Base-by-base conservation (phyloP, 371 early-diverging fungal genomes). In the Saksenaea vasiformis region DNA sequence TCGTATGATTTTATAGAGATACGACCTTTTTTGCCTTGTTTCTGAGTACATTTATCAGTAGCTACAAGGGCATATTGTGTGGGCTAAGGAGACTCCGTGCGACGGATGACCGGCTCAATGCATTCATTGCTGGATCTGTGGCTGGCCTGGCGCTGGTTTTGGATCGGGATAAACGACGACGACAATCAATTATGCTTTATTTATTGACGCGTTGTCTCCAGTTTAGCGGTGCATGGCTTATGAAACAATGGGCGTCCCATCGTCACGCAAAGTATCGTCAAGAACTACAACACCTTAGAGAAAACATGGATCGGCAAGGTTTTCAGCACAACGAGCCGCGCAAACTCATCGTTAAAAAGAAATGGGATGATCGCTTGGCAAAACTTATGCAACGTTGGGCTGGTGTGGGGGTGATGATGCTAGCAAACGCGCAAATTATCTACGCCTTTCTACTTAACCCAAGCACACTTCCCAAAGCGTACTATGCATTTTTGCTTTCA, bases 1-100 rank as follows among this genome's bases (percentile, higher is more conserved):
- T 9, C 54, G 2, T 22, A 19, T 13, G 27, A 2, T 47, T 34
- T 56, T 57, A 56, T 62, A 82, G 82, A 58, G 95, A 95, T 71
- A 95, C 94, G 1, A 67, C 83, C 0, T 77, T 83, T 41, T 94
- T 95, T 80, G 91, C 95, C 14, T 75, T 92, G 56, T 95, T 94
- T 71, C 71, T 95, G 59, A 89, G 94, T 27, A 82, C 86, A 0
- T 90, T 92, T 63, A 84, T 92, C 31, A 88, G 90, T 34, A 72
- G 86, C 8, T 95, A 95, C 83, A 93, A 93, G 74, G 90, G 81
- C 5, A 79, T 87, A 13, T 77, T 94, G 37, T 95, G 94, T 76
- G 61, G 74, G 3, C 69, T 93, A 74, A 87, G 94, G 35, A 72
- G 82, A 57, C 56, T 81, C 28, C 76, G 86, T 47, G 72, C 76